phyloP scores from a whole-genome alignment of 352 stramenopile genomes.

The Phytophthora pseudosyringae region DNA sequence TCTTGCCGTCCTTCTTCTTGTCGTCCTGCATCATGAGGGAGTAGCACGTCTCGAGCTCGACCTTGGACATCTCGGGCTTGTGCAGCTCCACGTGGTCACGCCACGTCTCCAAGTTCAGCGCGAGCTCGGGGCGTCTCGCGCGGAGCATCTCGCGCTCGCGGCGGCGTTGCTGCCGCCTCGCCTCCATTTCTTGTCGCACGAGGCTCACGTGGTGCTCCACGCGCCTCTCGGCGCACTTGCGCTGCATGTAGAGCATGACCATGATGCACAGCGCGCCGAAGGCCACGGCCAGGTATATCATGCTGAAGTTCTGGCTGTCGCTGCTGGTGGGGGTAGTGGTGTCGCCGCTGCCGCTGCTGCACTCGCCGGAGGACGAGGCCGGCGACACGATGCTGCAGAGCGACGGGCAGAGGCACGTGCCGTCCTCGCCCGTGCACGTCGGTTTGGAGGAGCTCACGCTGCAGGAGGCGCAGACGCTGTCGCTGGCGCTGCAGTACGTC shows the following conservation, averaged over 20 bases:
- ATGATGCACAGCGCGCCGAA: conserved; percentile 38
- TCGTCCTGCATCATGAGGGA: conserved; percentile 45
- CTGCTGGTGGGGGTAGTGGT: not conserved
- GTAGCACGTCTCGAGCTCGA: conserved; percentile 43
- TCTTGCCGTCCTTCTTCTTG: conserved; percentile 31
- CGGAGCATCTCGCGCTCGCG: conserved; percentile 38
- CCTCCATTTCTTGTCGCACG: conserved; percentile 37
- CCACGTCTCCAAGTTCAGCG: conserved; percentile 42
- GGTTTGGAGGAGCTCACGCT: conserved; percentile 37
- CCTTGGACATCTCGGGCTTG: conserved; percentile 43
- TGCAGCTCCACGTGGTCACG: conserved; percentile 43
- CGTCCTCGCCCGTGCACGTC: conserved; percentile 37
- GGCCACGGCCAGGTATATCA: conserved; percentile 44
- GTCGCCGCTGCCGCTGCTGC: conserved; percentile 14
- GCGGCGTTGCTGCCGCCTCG: conserved; percentile 20
- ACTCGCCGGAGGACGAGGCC: conserved; percentile 7
- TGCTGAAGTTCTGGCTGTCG: conserved; percentile 21
- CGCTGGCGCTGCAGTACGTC: conserved; percentile 33
- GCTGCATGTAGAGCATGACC: conserved; percentile 49
- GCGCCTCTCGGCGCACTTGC: conserved; percentile 40
- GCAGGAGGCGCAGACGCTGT: conserved; percentile 39
- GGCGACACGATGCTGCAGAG: conserved; percentile 40
- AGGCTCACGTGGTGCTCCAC: conserved; percentile 26
- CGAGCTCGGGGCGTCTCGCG: conserved; percentile 32
- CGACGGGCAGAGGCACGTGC: conserved; percentile 49